Evolutionary conservation across 345 rosid genomes (phyloP).

Genomic region (Arabis alpina): DNA sequence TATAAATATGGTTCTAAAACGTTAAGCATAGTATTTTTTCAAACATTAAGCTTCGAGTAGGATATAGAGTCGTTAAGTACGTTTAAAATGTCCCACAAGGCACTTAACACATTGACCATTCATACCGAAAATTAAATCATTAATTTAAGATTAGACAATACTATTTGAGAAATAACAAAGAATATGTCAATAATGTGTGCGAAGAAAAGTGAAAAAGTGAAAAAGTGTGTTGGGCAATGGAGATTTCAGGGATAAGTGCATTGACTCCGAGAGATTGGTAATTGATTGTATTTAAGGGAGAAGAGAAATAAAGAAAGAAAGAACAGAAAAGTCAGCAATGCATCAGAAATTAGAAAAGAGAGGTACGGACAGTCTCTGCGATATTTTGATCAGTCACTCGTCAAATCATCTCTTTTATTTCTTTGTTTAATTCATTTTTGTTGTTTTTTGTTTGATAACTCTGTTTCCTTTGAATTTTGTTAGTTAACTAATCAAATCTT

Average conservation of each 20-base stretch:
- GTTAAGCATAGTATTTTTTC: too few relatives aligned
- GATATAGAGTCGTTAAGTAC: background rate
- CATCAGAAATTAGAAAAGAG: slow-evolving; percentile 43
- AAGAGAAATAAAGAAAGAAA: slow-evolving; percentile 9
- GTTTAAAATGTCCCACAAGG: background rate
- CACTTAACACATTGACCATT: background rate
- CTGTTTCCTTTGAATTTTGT: background rate
- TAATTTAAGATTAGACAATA: slow-evolving; percentile 13
- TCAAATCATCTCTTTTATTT: slow-evolving; percentile 38
- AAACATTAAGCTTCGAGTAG: background rate
- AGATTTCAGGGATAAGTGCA: slow-evolving; percentile 26
- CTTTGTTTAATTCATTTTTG: too few relatives aligned
- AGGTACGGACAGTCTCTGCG: slow-evolving; percentile 45
- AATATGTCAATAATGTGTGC: background rate
- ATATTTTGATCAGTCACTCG: slow-evolving; percentile 48
- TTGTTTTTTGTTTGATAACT: too few relatives aligned
- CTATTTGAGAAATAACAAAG: slow-evolving; percentile 24
- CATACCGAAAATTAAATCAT: background rate
- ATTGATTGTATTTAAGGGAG: slow-evolving; percentile 25
- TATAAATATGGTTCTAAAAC: too few relatives aligned
- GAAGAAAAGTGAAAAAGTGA: slow-evolving; percentile 24
- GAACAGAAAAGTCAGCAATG: slow-evolving; percentile 42
- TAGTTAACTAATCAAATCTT: background rate
- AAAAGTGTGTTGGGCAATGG: slow-evolving; percentile 10
- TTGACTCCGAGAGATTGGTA: slow-evolving; percentile 34